Conservation (phyloP, 148 eudicot species). For the Limonium bicolor region DNA sequence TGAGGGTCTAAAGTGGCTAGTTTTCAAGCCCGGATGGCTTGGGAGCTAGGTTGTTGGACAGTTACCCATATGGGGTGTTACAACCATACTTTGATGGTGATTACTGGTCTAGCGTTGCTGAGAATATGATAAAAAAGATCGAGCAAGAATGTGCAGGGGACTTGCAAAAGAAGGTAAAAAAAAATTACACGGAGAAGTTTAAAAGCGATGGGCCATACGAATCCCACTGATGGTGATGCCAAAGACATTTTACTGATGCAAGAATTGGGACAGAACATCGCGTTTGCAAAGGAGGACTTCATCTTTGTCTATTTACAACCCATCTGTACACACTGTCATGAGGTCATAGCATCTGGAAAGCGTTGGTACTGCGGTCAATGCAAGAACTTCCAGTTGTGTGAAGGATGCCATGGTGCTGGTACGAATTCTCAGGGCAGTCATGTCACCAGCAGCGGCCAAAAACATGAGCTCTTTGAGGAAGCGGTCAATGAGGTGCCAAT, state of each 20-base stretch:
- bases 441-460: conserved; percentile 37
- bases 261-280: conserved; percentile 46
- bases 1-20: no score
- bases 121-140: conserved; percentile 33
- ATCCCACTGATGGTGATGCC: conserved; percentile 35
- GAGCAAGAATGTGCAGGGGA: conserved; percentile 30
- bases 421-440: conserved; percentile 19
- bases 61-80: no score
- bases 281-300: conserved; percentile 56
- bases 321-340: conserved; percentile 52
- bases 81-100: conserved; percentile 90
- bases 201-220: conserved; percentile 56
- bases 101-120: conserved; percentile 67
- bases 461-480: conserved; percentile 49
- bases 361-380: conserved; percentile 64
- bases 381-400: conserved; percentile 55
- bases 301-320: conserved; percentile 52
- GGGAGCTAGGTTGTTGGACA: no score
- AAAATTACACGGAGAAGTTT: conserved; percentile 39
- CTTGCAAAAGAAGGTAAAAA: conserved; percentile 23
- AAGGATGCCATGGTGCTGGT: conserved; percentile 45
- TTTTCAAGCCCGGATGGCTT: no score
- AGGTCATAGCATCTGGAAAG: conserved; percentile 53
- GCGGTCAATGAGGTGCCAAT: conserved; percentile 39
- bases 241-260: conserved; percentile 75